Conservation (phyloP, 495 filamentous ascomycete species). For the Hypoxylon perforatum region DNA sequence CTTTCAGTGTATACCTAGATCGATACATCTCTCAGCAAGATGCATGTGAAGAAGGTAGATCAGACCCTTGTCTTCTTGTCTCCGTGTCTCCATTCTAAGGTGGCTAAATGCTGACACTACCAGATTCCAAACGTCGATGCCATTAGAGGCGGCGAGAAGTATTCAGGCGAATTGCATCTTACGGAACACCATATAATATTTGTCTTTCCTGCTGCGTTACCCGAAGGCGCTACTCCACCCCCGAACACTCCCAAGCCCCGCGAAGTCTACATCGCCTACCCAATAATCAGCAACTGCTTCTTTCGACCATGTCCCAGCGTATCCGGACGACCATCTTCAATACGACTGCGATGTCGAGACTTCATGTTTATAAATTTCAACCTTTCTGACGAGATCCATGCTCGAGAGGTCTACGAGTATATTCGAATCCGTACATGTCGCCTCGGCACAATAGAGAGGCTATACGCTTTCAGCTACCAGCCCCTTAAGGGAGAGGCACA, state of each 20-base stretch:
- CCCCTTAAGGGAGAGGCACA: constrained; percentile 77
- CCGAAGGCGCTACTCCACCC: constrained; percentile 21
- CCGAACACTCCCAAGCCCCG: constrained; percentile 62
- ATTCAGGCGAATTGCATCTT: constrained; percentile 47
- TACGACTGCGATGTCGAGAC: constrained; percentile 90
- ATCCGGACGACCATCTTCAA: constrained; percentile 79
- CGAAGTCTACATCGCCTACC: constrained; percentile 93
- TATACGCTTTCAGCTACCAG: constrained; percentile 89
- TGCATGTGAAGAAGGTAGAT: constrained; percentile 40
- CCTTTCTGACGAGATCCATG: constrained; percentile 77
- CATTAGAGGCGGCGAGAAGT: constrained; percentile 44
- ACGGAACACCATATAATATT: constrained; percentile 48
- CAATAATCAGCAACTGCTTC: constrained; percentile 82
- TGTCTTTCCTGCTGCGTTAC: constrained; percentile 28
- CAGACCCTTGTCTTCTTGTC: background rate
- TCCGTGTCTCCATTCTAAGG: background rate
- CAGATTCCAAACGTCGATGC: constrained; percentile 48
- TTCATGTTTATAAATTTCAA: constrained; percentile 94
- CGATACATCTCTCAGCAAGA: constrained; percentile 12
- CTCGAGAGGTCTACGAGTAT: constrained; percentile 87
- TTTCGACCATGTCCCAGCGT: constrained; percentile 75
- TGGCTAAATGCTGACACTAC: constrained; percentile 16
- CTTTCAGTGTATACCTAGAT: constrained; percentile 13
- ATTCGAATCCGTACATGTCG: constrained; percentile 86
- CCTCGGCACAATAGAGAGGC: constrained; percentile 83